phyloP scores from a whole-genome alignment of 768 basidiomycete genomes.

The Pholiota molesta region DNA sequence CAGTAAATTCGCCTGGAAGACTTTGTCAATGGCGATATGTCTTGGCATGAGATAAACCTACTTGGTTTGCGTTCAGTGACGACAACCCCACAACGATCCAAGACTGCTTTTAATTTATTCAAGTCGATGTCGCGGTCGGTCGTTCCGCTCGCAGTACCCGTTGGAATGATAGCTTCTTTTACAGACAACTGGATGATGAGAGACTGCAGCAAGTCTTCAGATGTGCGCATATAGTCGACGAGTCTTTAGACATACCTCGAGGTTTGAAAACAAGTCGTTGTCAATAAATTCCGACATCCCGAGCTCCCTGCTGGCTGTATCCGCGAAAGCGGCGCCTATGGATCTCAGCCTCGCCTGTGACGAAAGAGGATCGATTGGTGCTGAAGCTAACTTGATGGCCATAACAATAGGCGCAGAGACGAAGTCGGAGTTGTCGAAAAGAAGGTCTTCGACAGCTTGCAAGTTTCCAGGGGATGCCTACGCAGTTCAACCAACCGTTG shows the following conservation, averaged over 20 bases:
- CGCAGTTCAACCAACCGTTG: background rate
- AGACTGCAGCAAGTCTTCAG: slow-evolving; percentile 55
- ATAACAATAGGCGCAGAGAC: slow-evolving; percentile 86
- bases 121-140: slow-evolving; percentile 88
- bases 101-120: slow-evolving; percentile 79
- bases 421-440: slow-evolving; percentile 84
- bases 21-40: background rate
- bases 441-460: slow-evolving; percentile 76
- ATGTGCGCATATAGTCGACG: background rate
- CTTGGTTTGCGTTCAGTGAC: slow-evolving; percentile 89
- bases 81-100: slow-evolving; percentile 91
- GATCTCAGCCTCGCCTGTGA: slow-evolving; percentile 63
- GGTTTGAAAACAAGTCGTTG: slow-evolving; percentile 94
- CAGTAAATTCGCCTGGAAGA: slow-evolving; percentile 76
- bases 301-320: slow-evolving; percentile 81
- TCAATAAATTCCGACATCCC: slow-evolving; percentile 93
- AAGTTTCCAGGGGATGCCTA: slow-evolving; percentile 68
- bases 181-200: slow-evolving; percentile 94
- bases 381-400: slow-evolving; percentile 76
- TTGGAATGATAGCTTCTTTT: slow-evolving; percentile 91
- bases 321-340: slow-evolving; percentile 90
- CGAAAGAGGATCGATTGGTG: slow-evolving; percentile 35
- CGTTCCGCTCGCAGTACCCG: slow-evolving; percentile 69
- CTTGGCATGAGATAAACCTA: slow-evolving; percentile 34
- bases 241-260: slow-evolving; percentile 63